phyloP scores from a whole-genome alignment of 2,329 filamentous ascomycete genomes.

The Colletotrichum sp. region DNA sequence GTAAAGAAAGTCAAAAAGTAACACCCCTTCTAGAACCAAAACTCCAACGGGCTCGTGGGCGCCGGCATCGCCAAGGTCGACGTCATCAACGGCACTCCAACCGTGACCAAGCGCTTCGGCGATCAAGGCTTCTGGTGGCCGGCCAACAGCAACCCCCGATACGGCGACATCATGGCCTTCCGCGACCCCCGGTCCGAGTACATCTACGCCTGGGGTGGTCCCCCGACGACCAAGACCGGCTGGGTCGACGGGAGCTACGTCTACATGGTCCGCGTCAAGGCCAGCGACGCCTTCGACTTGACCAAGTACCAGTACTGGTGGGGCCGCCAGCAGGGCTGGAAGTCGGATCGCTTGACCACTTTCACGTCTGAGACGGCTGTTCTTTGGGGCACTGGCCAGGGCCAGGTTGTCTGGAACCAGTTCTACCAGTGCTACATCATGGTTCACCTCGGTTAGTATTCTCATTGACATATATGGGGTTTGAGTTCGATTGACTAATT shows the following conservation, averaged over 20 bases:
- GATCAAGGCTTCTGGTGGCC: constrained; percentile 41
- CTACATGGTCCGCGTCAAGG: constrained; percentile 40
- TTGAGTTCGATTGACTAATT: background rate
- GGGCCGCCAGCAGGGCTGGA: constrained; percentile 42
- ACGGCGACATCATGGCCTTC: constrained; percentile 42
- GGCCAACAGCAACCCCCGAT: constrained; percentile 31
- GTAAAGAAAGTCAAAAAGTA: background rate
- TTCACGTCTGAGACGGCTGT: constrained; percentile 41
- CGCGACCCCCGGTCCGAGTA: constrained; percentile 41
- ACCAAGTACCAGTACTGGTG: constrained; percentile 45
- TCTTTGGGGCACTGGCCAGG: constrained; percentile 41
- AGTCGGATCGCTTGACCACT: constrained; percentile 28
- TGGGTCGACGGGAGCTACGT: constrained; percentile 32
- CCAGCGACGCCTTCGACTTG: constrained; percentile 38
- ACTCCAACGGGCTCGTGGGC: constrained; percentile 36
- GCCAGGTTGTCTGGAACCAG: constrained; percentile 40
- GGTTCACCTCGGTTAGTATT: constrained; percentile 31
- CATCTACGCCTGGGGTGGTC: constrained; percentile 42
- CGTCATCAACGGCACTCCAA: constrained; percentile 35
- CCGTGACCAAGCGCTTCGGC: constrained; percentile 37
- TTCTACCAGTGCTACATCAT: constrained; percentile 39
- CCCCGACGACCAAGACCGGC: constrained; percentile 33
- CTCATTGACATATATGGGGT: too few species aligned
- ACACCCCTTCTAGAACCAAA: constrained; percentile 20
- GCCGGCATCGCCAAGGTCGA: constrained; percentile 41